These are phyloP conservation scores for Ophiostoma fasciatum DNA, from an alignment of 2,329 filamentous ascomycete species.

Conservation along the genomic window DNA sequence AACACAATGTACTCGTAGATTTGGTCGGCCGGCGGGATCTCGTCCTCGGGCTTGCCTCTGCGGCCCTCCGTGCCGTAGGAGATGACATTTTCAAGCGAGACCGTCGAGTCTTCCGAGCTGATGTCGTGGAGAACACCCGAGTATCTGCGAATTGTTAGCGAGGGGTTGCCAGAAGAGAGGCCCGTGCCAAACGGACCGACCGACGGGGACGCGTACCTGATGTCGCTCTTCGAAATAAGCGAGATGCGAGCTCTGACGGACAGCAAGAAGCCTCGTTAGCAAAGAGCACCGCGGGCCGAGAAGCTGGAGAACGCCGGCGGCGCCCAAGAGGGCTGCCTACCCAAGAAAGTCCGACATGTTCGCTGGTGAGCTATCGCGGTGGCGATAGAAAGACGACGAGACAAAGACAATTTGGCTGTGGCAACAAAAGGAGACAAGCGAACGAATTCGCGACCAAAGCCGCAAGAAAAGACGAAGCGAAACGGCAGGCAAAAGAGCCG, in stretches of 20 bases:
- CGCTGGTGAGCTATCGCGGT: not conserved
- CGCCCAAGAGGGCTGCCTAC: slow-evolving; percentile 2
- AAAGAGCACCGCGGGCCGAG: not conserved
- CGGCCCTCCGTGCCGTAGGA: slow-evolving; percentile 92
- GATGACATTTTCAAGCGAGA: slow-evolving; percentile 89
- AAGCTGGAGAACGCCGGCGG: not conserved
- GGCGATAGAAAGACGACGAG: not conserved
- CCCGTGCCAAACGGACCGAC: too few species aligned
- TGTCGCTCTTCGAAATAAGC: slow-evolving; percentile 13
- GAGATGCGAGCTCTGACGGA: slow-evolving; percentile 13
- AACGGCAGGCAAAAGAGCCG: not conserved
- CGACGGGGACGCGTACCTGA: slow-evolving; percentile 7
- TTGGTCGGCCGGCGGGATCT: slow-evolving; percentile 70
- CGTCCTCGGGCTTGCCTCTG: slow-evolving; percentile 60
- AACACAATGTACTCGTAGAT: slow-evolving; percentile 99
- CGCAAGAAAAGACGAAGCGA: not conserved
- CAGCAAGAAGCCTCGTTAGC: too few species aligned
- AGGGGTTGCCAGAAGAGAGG: not conserved
- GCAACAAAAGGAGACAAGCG: not conserved
- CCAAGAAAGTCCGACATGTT: slow-evolving; percentile 12
- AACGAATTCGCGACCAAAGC: too few species aligned
- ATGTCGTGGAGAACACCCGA: slow-evolving; percentile 94
- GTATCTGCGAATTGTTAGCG: slow-evolving; percentile 46
- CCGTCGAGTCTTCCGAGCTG: slow-evolving; percentile 92
- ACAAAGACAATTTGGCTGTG: too few species aligned